Percentiles rank a stretch among this genome's conserved stretches.
Conservation (phyloP, 2,329 filamentous ascomycete genomes). For the Ilyonectria robusta region DNA sequence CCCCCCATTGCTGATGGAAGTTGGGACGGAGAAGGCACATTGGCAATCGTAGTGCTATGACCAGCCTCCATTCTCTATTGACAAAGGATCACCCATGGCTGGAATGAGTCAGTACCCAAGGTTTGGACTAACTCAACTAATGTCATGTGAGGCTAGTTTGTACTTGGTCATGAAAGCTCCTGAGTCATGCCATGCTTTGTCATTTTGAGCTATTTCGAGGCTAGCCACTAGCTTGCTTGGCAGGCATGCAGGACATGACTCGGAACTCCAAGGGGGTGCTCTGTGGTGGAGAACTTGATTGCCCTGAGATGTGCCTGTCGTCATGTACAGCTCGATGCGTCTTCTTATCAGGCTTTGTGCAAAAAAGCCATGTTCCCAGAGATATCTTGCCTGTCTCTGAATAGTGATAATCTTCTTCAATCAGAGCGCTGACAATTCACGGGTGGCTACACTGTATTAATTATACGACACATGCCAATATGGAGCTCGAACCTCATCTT, state of each 20-base stretch:
- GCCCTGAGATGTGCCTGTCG: background rate
- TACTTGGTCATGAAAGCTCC: background rate
- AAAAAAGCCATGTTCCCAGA: background rate
- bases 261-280: background rate
- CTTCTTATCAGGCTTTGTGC: background rate
- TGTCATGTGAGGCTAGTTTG: no score
- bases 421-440: background rate
- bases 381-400: background rate
- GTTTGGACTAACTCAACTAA: no score
- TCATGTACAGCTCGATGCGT: background rate
- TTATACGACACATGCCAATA: background rate
- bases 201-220: no score
- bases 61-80: no score
- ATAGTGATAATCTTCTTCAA: background rate
- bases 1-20: no score
- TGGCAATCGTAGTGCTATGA: no score
- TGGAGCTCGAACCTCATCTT: conserved; percentile 3
- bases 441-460: background rate
- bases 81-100: no score
- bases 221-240: background rate
- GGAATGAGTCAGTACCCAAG: no score
- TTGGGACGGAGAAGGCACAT: no score
- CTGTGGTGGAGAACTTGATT: background rate
- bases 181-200: background rate
- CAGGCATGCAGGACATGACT: background rate